Conservation (phyloP, 2,329 filamentous ascomycete genomes). For the Fusarium palustre region DNA sequence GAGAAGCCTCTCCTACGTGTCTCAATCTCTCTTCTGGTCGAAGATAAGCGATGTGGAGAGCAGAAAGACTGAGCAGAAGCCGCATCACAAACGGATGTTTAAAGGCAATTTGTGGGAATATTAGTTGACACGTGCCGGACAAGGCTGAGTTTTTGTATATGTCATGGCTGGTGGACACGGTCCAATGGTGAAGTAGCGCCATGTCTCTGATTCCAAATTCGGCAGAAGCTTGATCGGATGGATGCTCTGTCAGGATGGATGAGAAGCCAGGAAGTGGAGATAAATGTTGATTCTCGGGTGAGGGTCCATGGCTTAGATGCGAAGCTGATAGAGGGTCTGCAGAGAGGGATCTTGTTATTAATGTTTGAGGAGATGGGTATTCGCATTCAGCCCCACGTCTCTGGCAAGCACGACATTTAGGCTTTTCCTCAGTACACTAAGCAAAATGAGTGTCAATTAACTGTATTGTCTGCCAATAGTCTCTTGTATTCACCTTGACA, state of each 20-base stretch:
- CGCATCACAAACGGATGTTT: background rate
- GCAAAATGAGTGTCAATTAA: background rate
- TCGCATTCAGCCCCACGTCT: constrained; percentile 12
- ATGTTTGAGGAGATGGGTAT: background rate
- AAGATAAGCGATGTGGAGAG: constrained; percentile 5
- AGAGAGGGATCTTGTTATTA: background rate
- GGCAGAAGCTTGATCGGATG: background rate
- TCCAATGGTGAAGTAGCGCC: constrained; percentile 16
- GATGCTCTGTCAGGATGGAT: background rate
- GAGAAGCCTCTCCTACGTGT: background rate
- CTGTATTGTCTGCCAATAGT: background rate
- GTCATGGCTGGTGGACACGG: background rate
- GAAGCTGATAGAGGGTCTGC: background rate
- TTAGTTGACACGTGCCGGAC: background rate
- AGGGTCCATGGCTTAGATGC: background rate
- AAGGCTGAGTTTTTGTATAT: constrained; percentile 15
- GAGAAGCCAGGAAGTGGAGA: background rate
- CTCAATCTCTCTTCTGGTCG: background rate
- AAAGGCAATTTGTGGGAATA: background rate
- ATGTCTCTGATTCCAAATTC: background rate
- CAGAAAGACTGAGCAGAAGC: background rate
- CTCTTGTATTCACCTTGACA: constrained; percentile 1
- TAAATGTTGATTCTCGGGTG: background rate
- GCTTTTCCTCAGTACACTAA: constrained; percentile 8
- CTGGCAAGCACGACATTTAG: constrained; percentile 1